These are phyloP conservation scores for Phalaenopsis aphrodite DNA, from an alignment of 106 monocot genomes.

Conservation along the genomic window DNA sequence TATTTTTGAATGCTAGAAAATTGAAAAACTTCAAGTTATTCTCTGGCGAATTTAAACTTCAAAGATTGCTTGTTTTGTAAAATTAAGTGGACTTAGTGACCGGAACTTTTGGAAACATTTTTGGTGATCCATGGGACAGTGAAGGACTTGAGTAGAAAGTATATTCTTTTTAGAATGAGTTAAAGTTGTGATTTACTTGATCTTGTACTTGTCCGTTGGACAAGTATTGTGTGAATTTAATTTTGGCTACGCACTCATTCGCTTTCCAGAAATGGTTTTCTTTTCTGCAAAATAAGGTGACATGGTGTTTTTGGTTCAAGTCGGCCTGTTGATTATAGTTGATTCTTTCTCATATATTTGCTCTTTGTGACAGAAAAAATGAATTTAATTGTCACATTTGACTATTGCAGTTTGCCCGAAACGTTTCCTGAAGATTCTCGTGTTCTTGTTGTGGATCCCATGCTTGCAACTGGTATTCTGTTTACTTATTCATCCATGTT, in stretches of 20 bases:
- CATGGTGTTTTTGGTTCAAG: not conserved
- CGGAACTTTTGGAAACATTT: not conserved
- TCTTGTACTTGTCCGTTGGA: not conserved
- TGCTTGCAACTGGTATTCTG: slow-evolving; percentile 86
- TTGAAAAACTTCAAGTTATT: not conserved
- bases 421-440: slow-evolving; percentile 62
- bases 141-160: not conserved
- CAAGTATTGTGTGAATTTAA: not conserved
- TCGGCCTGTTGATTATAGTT: not conserved
- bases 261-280: not conserved
- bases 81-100: not conserved
- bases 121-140: not conserved
- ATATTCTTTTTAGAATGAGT: not conserved
- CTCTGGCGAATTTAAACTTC: not conserved
- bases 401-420: slow-evolving; percentile 70
- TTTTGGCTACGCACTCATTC: not conserved
- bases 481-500: not conserved
- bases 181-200: not conserved
- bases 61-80: not conserved
- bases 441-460: slow-evolving; percentile 86
- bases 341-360: not conserved
- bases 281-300: not conserved
- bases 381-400: slow-evolving; percentile 1
- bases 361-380: not conserved
- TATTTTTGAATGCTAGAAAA: not conserved